Base-by-base conservation (phyloP, 2,329 filamentous ascomycete genomes). In the Monosporascus sp. region DNA sequence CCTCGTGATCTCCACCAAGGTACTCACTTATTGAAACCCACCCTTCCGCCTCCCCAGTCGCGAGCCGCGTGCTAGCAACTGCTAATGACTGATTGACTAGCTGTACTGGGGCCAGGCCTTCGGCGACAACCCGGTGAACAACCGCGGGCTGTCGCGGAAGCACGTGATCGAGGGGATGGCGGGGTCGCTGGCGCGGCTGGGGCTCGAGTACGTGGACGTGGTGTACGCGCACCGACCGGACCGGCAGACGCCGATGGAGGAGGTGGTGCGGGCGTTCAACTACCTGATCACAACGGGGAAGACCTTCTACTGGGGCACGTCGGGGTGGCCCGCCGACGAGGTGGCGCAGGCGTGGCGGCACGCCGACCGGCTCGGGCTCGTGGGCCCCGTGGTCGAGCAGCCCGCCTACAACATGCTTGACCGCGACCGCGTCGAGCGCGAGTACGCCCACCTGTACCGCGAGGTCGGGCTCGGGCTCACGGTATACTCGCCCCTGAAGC, bases 241-340 rank as follows among this genome's bases (percentile, higher is more conserved):
- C 65, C 77, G 82, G 8, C 73, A 81, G 47, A 88, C 85, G 0
- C 86, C 85, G 2, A 88, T 88, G 72, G 84, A 87, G 67, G 86
- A 89, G 72, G 83, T 80, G 2, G 85, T 89, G 38, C 81, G 85
- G 51, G 84, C 81, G 51, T 88, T 90, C 74, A 88, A 88, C 73
- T 77, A 87, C 68, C 71, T 89, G 51, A 87, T 90, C 66, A 75
- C 84, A 67, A 77, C 76, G 0, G 86, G 86, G 59, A 84, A 87
- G 71, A 82, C 83, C 2, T 81, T 89, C 58, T 87, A 88, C 74
- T 87, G 84, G 84, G 85, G 84, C 43, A 88, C 84, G 0, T 86
- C 82, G 0, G 83, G 87, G 67, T 88, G 85, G 84, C 78, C 76
- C 56, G 82, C 85, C 44, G 78, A 81, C 54, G 84, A 87, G 71